These are phyloP conservation scores for Bacterosira constricta DNA, from an alignment of 108 stramenopile species.

Conservation along the genomic window DNA sequence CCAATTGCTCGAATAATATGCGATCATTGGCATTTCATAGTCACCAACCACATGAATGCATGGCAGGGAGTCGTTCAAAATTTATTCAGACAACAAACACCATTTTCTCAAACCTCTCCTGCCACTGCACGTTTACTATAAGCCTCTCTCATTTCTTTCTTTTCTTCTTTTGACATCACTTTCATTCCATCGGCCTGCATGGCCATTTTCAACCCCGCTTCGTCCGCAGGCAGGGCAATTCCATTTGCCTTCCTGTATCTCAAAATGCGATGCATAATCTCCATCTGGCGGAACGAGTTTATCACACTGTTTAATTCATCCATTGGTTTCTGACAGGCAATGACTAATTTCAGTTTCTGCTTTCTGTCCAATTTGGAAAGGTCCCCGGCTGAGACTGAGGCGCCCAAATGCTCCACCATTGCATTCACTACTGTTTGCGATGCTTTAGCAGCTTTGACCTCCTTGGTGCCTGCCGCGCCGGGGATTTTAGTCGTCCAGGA, in stretches of 20 bases:
- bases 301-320: conserved; percentile 70
- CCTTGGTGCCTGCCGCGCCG: conserved; percentile 54
- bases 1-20: too few relatives aligned
- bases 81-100: too few relatives aligned
- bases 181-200: conserved; percentile 69
- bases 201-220: conserved; percentile 58
- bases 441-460: conserved; percentile 69
- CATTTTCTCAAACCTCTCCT: too few relatives aligned
- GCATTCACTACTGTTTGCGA: conserved; percentile 55
- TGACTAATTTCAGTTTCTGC: conserved; percentile 48
- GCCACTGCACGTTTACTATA: conserved; percentile 6
- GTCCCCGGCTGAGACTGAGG: conserved; percentile 55
- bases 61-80: too few relatives aligned
- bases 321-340: conserved; percentile 54
- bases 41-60: too few relatives aligned
- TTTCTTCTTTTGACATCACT: conserved; percentile 64
- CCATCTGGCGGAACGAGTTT: conserved; percentile 73
- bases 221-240: conserved; percentile 27
- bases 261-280: conserved; percentile 80
- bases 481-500: conserved; percentile 73
- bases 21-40: too few relatives aligned
- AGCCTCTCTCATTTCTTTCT: conserved; percentile 52
- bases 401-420: conserved; percentile 64
- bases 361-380: conserved; percentile 56
- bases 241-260: conserved; percentile 52